Evolutionary conservation across 805 yeast species (phyloP).

Genomic region (Phaffomyces antillensis): DNA sequence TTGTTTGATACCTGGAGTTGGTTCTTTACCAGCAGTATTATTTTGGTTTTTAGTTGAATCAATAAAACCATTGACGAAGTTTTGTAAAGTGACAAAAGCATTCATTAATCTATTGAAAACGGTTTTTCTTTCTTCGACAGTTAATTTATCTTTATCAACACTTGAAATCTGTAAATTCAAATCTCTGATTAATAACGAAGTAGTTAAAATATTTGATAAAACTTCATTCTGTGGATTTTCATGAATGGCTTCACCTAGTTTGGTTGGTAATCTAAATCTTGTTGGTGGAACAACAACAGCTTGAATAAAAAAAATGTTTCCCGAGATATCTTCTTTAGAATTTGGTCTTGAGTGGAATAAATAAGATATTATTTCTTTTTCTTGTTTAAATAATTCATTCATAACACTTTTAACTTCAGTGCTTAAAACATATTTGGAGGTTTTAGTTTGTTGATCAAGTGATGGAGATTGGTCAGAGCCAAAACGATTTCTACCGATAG

Average conservation of each 20-base stretch:
- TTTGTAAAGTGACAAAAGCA: constrained; percentile 89
- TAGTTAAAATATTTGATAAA: constrained; percentile 69
- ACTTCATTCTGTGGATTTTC: constrained; percentile 91
- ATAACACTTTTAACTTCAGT: constrained; percentile 81
- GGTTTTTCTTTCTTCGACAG: constrained; percentile 65
- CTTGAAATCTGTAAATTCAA: constrained; percentile 75
- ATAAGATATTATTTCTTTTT: constrained; percentile 58
- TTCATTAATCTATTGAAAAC: constrained; percentile 90
- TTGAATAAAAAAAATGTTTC: constrained; percentile 76
- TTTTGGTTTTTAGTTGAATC: constrained; percentile 88
- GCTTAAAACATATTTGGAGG: constrained; percentile 74
- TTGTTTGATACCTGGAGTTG: constrained; percentile 95
- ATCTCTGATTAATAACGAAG: constrained; percentile 79
- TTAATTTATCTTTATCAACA: constrained; percentile 49
- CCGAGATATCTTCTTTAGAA: constrained; percentile 46
- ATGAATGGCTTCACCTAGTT: constrained; percentile 92
- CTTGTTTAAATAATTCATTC: constrained; percentile 67
- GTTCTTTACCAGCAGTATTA: constrained; percentile 50
- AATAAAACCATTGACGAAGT: constrained; percentile 88
- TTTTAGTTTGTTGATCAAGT: too few species aligned
- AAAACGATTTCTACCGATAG: constrained; percentile 45
- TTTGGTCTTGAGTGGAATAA: constrained; percentile 80
- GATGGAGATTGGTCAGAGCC: too few species aligned
- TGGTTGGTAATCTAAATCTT: constrained; percentile 92
- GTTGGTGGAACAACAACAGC: constrained; percentile 93